phyloP scores from a whole-genome alignment of 805 yeast species.

The Wickerhamiella qilinensis region DNA sequence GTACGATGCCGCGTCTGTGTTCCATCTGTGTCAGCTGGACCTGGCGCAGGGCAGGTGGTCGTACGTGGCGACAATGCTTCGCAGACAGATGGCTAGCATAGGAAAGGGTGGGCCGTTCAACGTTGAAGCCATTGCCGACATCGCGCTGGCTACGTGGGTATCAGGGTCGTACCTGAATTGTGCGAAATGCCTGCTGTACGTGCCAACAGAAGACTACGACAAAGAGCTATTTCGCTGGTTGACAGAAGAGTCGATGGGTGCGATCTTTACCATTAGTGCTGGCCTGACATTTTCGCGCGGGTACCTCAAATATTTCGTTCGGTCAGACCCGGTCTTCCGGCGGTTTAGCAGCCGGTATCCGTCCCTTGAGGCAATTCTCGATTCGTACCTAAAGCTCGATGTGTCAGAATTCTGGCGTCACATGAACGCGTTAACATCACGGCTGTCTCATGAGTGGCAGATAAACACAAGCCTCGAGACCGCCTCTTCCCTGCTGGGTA shows the following conservation, averaged over 20 bases:
- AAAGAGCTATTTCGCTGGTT: conserved; percentile 1
- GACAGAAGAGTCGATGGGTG: neutral
- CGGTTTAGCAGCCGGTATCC: neutral
- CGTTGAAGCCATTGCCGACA: no score
- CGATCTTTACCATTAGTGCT: neutral
- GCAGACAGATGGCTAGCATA: no score
- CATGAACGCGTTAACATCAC: neutral
- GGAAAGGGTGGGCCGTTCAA: no score
- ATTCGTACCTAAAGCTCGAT: conserved; percentile 1
- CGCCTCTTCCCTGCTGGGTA: neutral
- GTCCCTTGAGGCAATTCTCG: neutral
- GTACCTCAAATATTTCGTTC: neutral
- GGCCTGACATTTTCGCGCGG: conserved; percentile 1
- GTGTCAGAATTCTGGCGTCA: neutral
- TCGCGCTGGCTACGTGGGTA: no score
- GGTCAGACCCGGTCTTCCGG: conserved; percentile 1
- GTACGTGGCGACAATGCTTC: no score
- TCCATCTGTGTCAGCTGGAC: conserved; percentile 1
- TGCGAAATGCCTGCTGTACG: no score
- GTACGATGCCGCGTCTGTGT: no score
- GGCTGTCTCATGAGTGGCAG: neutral
- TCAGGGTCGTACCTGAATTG: no score
- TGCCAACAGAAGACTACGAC: neutral
- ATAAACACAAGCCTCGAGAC: neutral
- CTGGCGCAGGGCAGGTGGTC: conserved; percentile 1